Percentiles rank a stretch among this genome's conserved stretches.
These are phyloP conservation scores for Perilla frutescens DNA, from an alignment of 257 asterid species.

Conservation along the genomic window DNA sequence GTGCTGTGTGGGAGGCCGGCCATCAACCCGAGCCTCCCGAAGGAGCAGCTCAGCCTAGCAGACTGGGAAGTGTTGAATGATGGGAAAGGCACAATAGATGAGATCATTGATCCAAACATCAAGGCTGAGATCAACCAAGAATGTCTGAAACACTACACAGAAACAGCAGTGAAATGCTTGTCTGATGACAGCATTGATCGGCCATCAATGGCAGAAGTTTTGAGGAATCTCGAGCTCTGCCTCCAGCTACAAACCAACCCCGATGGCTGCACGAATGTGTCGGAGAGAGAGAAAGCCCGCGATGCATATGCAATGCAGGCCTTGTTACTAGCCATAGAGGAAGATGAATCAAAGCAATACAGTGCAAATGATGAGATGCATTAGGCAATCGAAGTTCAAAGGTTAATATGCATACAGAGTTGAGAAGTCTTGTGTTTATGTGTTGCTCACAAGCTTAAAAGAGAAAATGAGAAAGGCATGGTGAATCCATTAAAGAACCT, in stretches of 20 bases:
- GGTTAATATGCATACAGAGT: not conserved
- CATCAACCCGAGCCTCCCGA: conserved; percentile 54
- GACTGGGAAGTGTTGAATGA: conserved; percentile 63
- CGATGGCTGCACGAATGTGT: conserved; percentile 32
- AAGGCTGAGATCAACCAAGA: conserved; percentile 44
- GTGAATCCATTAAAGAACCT: too few species aligned
- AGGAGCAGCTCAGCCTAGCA: conserved; percentile 68
- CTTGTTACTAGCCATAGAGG: too few species aligned
- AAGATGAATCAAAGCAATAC: too few species aligned
- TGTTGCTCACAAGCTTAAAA: too few species aligned
- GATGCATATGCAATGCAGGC: too few species aligned
- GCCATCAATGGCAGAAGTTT: conserved; percentile 79
- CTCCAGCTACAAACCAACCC: conserved; percentile 53
- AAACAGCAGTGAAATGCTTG: conserved; percentile 67
- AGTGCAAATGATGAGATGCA: too few species aligned
- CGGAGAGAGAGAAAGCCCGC: too few species aligned
- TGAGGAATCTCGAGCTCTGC: conserved; percentile 73
- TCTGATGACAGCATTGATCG: conserved; percentile 58
- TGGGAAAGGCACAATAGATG: conserved; percentile 34
- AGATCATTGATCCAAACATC: conserved; percentile 56
- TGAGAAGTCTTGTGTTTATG: not conserved
- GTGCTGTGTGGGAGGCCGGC: conserved; percentile 76
- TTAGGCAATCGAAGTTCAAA: too few species aligned
- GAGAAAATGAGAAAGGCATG: too few species aligned
- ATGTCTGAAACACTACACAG: conserved; percentile 46